Evolutionary conservation across 2,329 filamentous ascomycete species (phyloP).

Genomic region (Clonostachys rhizophaga): DNA sequence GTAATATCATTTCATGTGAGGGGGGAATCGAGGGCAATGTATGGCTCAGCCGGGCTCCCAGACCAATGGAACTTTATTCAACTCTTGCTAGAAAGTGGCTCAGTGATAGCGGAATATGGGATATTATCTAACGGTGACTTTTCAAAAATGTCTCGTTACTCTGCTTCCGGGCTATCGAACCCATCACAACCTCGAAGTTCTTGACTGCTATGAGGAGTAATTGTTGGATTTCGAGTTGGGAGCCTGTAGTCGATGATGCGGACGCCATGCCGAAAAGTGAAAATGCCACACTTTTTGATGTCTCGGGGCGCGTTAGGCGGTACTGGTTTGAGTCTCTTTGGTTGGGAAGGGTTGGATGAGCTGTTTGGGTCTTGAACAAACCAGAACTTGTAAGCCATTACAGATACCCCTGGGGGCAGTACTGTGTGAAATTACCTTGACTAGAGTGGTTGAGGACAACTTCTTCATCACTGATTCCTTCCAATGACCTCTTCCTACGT

Average conservation of each 20-base stretch:
- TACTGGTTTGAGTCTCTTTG: slow-evolving; percentile 7
- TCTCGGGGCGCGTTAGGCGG: slow-evolving; percentile 15
- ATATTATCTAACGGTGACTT: not conserved
- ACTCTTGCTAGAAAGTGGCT: not conserved
- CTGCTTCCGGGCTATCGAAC: slow-evolving; percentile 9
- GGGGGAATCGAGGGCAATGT: not conserved
- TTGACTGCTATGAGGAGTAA: slow-evolving; percentile 2
- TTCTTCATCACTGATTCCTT: too few species aligned
- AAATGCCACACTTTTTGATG: slow-evolving; percentile 16
- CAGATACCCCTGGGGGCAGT: too few species aligned
- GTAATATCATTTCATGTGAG: too few species aligned
- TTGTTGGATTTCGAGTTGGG: slow-evolving; percentile 3
- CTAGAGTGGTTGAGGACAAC: too few species aligned
- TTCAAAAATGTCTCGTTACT: not conserved
- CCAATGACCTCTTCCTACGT: too few species aligned
- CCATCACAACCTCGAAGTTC: slow-evolving; percentile 22
- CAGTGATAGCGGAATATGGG: not conserved
- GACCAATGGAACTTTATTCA: not conserved
- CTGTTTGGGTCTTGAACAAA: too few species aligned
- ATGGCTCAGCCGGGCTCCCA: slow-evolving; percentile 1
- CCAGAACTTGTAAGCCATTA: too few species aligned
- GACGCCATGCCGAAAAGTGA: slow-evolving; percentile 16
- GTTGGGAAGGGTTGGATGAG: too few species aligned
- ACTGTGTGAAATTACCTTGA: too few species aligned
- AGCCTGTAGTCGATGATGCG: slow-evolving; percentile 19